phyloP scores from a whole-genome alignment of 768 basidiomycete genomes.

The Rickenella mellea region DNA sequence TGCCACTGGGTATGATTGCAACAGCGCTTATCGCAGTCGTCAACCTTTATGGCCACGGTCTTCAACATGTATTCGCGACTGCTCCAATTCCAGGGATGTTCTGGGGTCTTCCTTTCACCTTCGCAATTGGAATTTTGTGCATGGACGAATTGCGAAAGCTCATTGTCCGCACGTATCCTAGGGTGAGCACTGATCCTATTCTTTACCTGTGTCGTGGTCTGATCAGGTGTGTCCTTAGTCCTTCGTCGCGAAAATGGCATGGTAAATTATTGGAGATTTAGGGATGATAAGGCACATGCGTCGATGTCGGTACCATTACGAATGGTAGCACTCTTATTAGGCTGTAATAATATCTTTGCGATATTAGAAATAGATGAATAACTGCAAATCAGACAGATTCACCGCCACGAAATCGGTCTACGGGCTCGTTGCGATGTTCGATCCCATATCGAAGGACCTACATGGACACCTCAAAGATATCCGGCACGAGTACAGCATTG shows the following conservation, averaged over 20 bases:
- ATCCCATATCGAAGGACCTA: too few species aligned
- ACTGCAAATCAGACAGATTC: too few species aligned
- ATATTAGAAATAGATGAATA: too few species aligned
- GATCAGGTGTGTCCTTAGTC: constrained; percentile 15
- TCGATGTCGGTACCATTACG: too few species aligned
- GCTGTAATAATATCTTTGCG: too few species aligned
- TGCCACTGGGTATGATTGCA: constrained; percentile 26
- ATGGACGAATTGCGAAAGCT: constrained; percentile 37
- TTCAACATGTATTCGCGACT: constrained; percentile 34
- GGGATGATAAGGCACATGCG: too few species aligned
- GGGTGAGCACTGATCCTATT: constrained; percentile 16
- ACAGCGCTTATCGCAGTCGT: constrained; percentile 33
- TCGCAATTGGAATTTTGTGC: constrained; percentile 29
- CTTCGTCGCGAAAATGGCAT: constrained; percentile 27
- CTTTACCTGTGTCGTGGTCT: constrained; percentile 5
- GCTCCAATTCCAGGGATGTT: constrained; percentile 36
- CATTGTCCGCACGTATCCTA: constrained; percentile 32
- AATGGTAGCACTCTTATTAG: too few species aligned
- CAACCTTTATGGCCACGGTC: constrained; percentile 34
- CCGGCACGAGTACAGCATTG: too few species aligned
- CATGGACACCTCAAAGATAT: too few species aligned
- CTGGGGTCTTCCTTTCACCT: constrained; percentile 37
- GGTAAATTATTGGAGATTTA: constrained; percentile 13
- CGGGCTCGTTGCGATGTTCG: too few species aligned
- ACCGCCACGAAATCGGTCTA: too few species aligned